Conservation (phyloP, 805 yeast genomes). For the Sungouiozyma intestinalis region DNA sequence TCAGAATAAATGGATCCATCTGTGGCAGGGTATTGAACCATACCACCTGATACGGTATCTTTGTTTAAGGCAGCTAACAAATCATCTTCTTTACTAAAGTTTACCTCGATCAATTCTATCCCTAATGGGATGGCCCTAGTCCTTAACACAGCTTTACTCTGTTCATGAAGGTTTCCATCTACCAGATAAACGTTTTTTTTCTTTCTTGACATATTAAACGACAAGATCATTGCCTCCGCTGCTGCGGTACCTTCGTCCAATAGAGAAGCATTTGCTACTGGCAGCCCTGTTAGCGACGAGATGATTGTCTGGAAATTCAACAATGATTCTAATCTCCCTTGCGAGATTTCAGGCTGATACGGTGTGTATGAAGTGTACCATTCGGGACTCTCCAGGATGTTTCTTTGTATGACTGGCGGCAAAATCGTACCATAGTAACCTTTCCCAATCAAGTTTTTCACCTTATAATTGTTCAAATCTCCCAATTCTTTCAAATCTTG, state of each 20-base stretch:
- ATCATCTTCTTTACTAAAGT: slow-evolving; percentile 34
- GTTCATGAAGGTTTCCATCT: slow-evolving; percentile 71
- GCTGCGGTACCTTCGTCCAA: slow-evolving; percentile 97
- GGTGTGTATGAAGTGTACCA: slow-evolving; percentile 99
- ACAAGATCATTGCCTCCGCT: slow-evolving; percentile 88
- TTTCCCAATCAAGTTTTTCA: slow-evolving; percentile 76
- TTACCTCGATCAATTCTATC: slow-evolving; percentile 52
- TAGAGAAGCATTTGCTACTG: slow-evolving; percentile 90
- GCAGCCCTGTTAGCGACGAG: slow-evolving; percentile 82
- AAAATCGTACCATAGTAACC: slow-evolving; percentile 87
- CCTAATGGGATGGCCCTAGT: slow-evolving; percentile 71
- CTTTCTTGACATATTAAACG: slow-evolving; percentile 55
- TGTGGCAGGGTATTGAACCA: slow-evolving; percentile 86
- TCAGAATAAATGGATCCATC: slow-evolving; percentile 56
- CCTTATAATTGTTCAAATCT: slow-evolving; percentile 52
- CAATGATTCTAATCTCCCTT: slow-evolving; percentile 86
- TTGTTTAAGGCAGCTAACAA: slow-evolving; percentile 30
- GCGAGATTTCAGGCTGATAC: slow-evolving; percentile 96
- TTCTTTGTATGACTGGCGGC: slow-evolving; percentile 90
- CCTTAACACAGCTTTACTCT: slow-evolving; percentile 67
- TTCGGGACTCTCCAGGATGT: slow-evolving; percentile 84
- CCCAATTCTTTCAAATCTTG: slow-evolving; percentile 61
- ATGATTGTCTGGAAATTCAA: slow-evolving; percentile 90
- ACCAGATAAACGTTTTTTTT: slow-evolving; percentile 62
- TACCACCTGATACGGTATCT: slow-evolving; percentile 57